Evolutionary conservation across 805 yeast species (phyloP).

Genomic region (Ascoidea asiatica): DNA sequence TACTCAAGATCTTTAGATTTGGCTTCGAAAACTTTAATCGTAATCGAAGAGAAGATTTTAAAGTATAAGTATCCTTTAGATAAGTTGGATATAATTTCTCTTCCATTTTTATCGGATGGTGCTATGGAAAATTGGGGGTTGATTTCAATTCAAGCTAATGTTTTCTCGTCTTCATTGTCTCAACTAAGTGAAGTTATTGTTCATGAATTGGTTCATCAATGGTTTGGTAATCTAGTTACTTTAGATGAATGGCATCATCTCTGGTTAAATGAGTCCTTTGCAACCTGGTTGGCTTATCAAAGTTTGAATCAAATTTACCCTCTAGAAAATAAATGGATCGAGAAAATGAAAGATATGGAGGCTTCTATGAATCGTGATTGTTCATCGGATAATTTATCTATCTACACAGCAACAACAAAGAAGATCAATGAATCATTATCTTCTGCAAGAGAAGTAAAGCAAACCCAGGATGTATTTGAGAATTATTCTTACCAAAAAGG

Average conservation of each 20-base stretch:
- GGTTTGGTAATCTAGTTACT: constrained; percentile 59
- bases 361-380: constrained; percentile 24
- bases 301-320: background rate
- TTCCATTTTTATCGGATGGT: constrained; percentile 63
- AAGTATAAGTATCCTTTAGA: constrained; percentile 37
- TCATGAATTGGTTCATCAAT: constrained; percentile 71
- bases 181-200: constrained; percentile 40
- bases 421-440: constrained; percentile 16
- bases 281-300: constrained; percentile 55
- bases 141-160: constrained; percentile 41
- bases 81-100: constrained; percentile 53
- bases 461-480: constrained; percentile 34
- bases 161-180: constrained; percentile 22
- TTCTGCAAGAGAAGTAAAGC: constrained; percentile 16
- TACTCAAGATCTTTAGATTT: constrained; percentile 36
- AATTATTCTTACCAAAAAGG: constrained; percentile 46
- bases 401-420: constrained; percentile 22
- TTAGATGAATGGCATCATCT: constrained; percentile 56
- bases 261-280: constrained; percentile 72
- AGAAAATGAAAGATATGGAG: constrained; percentile 19
- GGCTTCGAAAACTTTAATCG: constrained; percentile 32
- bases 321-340: constrained; percentile 18
- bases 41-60: constrained; percentile 31
- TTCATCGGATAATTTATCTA: constrained; percentile 9
- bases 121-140: constrained; percentile 77